Percentiles rank a stretch among this genome's conserved stretches.
Evolutionary conservation across 306 rosid genomes (phyloP).

Genomic region (Abrus precatorius): DNA sequence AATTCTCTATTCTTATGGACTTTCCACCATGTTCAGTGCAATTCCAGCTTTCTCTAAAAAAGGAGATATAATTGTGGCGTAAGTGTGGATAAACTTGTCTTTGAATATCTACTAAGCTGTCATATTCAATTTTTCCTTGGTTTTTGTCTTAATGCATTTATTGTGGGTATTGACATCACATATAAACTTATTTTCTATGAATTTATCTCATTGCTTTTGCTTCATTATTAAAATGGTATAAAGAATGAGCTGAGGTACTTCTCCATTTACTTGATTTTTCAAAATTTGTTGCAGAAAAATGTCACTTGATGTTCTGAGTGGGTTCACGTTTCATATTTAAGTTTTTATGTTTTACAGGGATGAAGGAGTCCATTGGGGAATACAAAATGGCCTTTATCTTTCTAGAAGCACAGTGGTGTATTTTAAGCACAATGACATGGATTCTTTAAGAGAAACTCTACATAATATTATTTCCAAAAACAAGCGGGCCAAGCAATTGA

Average conservation of each 20-base stretch:
- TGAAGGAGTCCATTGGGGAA: conserved; percentile 99
- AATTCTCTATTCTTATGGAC: conserved; percentile 94
- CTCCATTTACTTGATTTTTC: conserved; percentile 26
- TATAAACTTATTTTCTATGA: not conserved
- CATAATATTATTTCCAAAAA: conserved; percentile 74
- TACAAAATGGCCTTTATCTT: conserved; percentile 95
- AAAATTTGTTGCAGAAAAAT: conserved; percentile 18
- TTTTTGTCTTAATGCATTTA: not conserved
- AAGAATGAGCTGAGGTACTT: conserved; percentile 23
- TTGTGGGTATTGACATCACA: conserved; percentile 12
- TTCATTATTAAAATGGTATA: conserved; percentile 40
- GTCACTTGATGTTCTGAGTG: not conserved
- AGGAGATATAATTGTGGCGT: conserved; percentile 95
- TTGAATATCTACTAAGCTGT: conserved; percentile 11
- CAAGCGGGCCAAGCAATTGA: conserved; percentile 74
- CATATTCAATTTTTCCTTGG: conserved; percentile 30
- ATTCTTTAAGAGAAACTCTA: conserved; percentile 77
- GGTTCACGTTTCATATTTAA: conserved; percentile 30
- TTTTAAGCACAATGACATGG: conserved; percentile 94
- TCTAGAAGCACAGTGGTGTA: conserved; percentile 92
- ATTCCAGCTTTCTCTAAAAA: conserved; percentile 97
- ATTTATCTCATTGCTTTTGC: conserved; percentile 28
- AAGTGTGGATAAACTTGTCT: conserved; percentile 58
- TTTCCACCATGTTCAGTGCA: conserved; percentile 98
- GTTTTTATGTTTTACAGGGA: conserved; percentile 67